Percentiles rank a stretch among this genome's conserved stretches.
Conservation (phyloP, 805 yeast species). For the Scheffersomyces lignosus region DNA sequence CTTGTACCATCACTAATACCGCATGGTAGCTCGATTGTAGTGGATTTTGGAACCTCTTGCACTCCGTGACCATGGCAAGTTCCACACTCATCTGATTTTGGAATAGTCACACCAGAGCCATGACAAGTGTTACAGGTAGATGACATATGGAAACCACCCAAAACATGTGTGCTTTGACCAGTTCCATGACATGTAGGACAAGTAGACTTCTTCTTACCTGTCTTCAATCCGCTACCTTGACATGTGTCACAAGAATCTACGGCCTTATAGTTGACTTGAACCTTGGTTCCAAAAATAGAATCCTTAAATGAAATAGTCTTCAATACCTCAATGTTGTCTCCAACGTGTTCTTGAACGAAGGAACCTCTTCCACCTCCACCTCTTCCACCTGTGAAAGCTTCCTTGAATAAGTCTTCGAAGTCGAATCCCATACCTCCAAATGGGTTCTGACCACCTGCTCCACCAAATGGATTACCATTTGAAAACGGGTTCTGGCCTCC, state of each 20-base stretch:
- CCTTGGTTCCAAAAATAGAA: slow-evolving; percentile 76
- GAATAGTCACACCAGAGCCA: slow-evolving; percentile 83
- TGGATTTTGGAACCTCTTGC: slow-evolving; percentile 60
- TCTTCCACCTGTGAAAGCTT: slow-evolving; percentile 47
- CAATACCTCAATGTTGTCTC: slow-evolving; percentile 82
- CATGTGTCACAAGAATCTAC: slow-evolving; percentile 79
- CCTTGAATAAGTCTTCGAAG: slow-evolving; percentile 47
- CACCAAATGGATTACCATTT: slow-evolving; percentile 37
- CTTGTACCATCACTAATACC: slow-evolving; percentile 88
- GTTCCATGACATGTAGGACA: slow-evolving; percentile 91
- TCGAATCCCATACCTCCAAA: slow-evolving; percentile 55
- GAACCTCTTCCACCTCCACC: slow-evolving; percentile 42
- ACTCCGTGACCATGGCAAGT: slow-evolving; percentile 93
- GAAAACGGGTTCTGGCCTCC: slow-evolving; percentile 44
- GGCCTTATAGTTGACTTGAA: slow-evolving; percentile 67
- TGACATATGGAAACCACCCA: slow-evolving; percentile 97
- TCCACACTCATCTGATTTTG: slow-evolving; percentile 66
- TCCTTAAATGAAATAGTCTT: slow-evolving; percentile 80
- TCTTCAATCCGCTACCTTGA: slow-evolving; percentile 81
- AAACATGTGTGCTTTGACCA: slow-evolving; percentile 81
- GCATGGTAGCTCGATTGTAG: slow-evolving; percentile 81
- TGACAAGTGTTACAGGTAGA: slow-evolving; percentile 85
- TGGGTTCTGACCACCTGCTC: slow-evolving; percentile 43
- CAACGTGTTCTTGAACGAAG: slow-evolving; percentile 76
- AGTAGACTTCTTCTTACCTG: slow-evolving; percentile 69